Conservation (phyloP, 768 basidiomycete genomes). For the Guyanaporus albipodus region DNA sequence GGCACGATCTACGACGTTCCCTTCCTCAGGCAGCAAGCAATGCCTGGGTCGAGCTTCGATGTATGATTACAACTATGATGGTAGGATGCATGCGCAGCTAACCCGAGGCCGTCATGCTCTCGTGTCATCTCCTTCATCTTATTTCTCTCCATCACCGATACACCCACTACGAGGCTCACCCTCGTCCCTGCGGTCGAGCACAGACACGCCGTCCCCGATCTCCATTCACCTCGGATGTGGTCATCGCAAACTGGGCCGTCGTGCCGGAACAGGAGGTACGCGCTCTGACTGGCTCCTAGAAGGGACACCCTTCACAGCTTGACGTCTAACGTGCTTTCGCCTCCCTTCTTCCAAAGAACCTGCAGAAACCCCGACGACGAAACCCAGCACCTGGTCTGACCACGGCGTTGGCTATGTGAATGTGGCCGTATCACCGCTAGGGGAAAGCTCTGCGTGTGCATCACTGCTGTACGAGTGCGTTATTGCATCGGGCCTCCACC, state of each 20-base stretch:
- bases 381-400: slow-evolving; percentile 16
- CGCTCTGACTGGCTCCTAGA: not conserved
- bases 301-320: too few species aligned
- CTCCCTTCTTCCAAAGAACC: not conserved
- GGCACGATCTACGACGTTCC: slow-evolving; percentile 1
- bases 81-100: not conserved
- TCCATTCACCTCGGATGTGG: slow-evolving; percentile 7
- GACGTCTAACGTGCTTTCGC: too few species aligned
- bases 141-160: not conserved
- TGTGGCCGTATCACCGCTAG: slow-evolving; percentile 6
- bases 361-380: slow-evolving; percentile 1
- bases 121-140: not conserved
- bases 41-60: not conserved
- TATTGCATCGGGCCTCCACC: too few species aligned
- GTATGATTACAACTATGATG: not conserved
- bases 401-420: slow-evolving; percentile 11
- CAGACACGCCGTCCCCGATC: not conserved
- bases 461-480: slow-evolving; percentile 12
- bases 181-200: not conserved
- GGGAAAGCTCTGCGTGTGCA: not conserved
- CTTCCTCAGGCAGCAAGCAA: not conserved
- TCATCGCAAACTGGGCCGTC: slow-evolving; percentile 9
- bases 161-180: not conserved
- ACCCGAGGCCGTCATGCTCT: not conserved
- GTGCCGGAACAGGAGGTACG: slow-evolving; percentile 6